Conservation (phyloP, 345 rosid genomes). For the Eutrema japonicum region DNA sequence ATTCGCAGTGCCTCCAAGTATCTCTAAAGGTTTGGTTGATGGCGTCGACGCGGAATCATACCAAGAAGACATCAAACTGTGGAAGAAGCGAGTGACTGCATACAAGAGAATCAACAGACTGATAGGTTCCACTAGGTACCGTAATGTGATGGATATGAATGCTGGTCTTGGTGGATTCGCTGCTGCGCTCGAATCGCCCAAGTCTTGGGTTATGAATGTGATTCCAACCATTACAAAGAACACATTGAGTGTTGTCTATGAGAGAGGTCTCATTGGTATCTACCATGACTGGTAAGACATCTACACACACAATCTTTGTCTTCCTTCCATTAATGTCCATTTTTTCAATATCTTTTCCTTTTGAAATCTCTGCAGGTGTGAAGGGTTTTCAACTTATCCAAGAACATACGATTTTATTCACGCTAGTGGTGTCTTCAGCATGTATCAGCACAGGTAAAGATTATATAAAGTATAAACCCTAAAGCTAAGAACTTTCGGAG, state of each 20-base stretch:
- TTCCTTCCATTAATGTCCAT: neutral
- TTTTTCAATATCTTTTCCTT: neutral
- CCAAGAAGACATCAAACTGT: constrained; percentile 65
- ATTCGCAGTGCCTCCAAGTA: constrained; percentile 73
- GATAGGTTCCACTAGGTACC: constrained; percentile 78
- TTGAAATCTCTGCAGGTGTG: constrained; percentile 65
- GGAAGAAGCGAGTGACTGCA: constrained; percentile 74
- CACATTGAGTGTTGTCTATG: constrained; percentile 83
- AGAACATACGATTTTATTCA: constrained; percentile 95
- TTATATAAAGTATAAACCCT: neutral
- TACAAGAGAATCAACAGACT: constrained; percentile 75
- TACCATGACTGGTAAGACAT: constrained; percentile 83
- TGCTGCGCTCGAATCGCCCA: constrained; percentile 85
- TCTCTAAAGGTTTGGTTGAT: constrained; percentile 62
- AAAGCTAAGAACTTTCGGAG: constrained; percentile 4
- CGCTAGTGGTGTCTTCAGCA: constrained; percentile 75
- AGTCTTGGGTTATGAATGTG: constrained; percentile 98
- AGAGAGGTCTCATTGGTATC: constrained; percentile 90
- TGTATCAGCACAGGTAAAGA: constrained; percentile 66
- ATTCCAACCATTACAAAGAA: constrained; percentile 75
- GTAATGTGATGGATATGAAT: constrained; percentile 96
- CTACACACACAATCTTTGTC: neutral
- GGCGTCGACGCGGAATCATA: constrained; percentile 65
- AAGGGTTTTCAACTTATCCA: constrained; percentile 98
- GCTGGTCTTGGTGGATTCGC: constrained; percentile 96